Base-by-base conservation (phyloP, 257 asterid genomes). In the Petrea volubilis region DNA sequence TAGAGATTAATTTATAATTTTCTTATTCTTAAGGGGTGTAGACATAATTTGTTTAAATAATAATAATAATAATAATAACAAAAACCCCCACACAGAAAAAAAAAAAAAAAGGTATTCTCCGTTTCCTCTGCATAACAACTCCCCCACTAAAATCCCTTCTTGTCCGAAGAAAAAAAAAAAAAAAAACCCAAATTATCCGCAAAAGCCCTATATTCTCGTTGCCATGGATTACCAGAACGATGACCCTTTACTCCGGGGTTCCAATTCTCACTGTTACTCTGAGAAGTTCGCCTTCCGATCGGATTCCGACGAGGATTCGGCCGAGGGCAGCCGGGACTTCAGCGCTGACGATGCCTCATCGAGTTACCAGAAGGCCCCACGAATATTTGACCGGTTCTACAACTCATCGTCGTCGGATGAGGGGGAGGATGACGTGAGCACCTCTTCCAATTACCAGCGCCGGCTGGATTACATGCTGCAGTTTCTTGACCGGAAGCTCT, bases 401-500 rank as follows among this genome's bases (percentile, higher is more conserved):
- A 83, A 80, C 14, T 78, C 95, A 0, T 86, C 98, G 14, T 83
- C 96, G 11, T 75, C 81, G 15, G 97, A 88, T 14, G 95, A 88
- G 14, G 88, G 83, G 2, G 88, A 75, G 15, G 93, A 86, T 24
- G 85, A 78, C 23, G 81, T 63, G 77, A 64, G 70, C 77, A 71
- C 75, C 55, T 74, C 90, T 0, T 52, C 89, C 23, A 90, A 81
- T 55, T 87, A 87, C 75, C 97, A 89, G 75, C 87, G 84, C 75
- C 84, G 95, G 20, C 88, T 94, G 57, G 96, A 94, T 79, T 85
- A 91, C 78, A 94, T 91, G 99, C 89, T 94, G 69, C 88, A 94
- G 52, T 86, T 85, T 66, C 87, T 94, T 33, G 97, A 94, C 79
- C 79, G 89, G 64, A 91, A 91, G 83, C 86, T 94, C 7, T 85